These are phyloP conservation scores for Dactylellina sp. DNA, from an alignment of 2,329 filamentous ascomycete genomes.

Conservation along the genomic window DNA sequence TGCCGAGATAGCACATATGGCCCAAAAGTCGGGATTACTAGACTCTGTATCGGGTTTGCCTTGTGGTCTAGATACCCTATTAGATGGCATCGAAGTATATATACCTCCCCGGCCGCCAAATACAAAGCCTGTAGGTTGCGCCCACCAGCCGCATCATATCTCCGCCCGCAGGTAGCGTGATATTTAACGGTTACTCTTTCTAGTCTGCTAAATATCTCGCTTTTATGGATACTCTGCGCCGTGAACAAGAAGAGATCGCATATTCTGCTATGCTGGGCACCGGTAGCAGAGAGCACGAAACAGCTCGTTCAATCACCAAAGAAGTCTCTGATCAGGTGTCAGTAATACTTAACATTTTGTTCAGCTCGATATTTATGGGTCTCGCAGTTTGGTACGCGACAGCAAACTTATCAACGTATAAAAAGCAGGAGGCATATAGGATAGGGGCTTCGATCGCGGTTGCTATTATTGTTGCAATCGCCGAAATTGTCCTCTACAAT, in stretches of 20 bases:
- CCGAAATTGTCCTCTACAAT: constrained; percentile 44
- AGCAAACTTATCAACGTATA: constrained; percentile 41
- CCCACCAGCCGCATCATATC: neutral
- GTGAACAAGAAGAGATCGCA: constrained; percentile 37
- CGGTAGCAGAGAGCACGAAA: constrained; percentile 1
- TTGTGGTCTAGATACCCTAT: constrained; percentile 30
- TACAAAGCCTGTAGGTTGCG: constrained; percentile 23
- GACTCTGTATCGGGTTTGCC: neutral
- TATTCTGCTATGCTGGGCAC: constrained; percentile 41
- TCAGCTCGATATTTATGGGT: constrained; percentile 47
- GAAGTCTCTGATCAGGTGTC: constrained; percentile 51
- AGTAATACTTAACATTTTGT: constrained; percentile 45
- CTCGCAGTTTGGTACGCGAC: constrained; percentile 52
- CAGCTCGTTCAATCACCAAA: constrained; percentile 31
- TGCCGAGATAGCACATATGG: constrained; percentile 10
- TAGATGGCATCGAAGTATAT: constrained; percentile 29
- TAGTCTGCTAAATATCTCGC: constrained; percentile 38
- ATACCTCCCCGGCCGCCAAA: constrained; percentile 18
- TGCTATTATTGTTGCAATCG: constrained; percentile 39
- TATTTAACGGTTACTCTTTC: neutral
- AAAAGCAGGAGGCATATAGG: constrained; percentile 25
- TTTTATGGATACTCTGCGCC: constrained; percentile 36
- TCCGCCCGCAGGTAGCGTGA: neutral
- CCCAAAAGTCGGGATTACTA: neutral
- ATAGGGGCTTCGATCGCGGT: constrained; percentile 39